A percentile compares a stretch with the other conserved stretches of the same genome.
Evolutionary conservation across 2,329 filamentous ascomycete species (phyloP).

Genomic region (Hypoxylon sp.): DNA sequence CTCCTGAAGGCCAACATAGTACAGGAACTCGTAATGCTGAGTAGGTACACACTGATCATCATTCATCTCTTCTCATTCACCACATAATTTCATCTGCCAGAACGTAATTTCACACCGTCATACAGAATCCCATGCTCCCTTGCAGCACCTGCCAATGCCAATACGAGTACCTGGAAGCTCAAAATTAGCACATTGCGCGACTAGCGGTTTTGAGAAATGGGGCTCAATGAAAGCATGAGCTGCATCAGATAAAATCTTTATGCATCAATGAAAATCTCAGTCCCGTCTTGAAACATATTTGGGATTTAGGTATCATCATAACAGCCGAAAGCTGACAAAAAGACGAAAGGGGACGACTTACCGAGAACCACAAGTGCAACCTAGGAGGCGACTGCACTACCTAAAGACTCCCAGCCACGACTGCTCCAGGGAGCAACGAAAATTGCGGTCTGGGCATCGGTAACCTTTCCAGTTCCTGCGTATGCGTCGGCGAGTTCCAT

Average conservation of each 20-base stretch:
- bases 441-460: conserved; percentile 81
- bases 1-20: background rate
- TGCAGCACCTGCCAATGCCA: background rate
- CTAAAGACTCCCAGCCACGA: conserved; percentile 73
- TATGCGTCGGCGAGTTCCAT: conserved; percentile 79
- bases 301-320: conserved; percentile 50
- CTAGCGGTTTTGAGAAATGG: background rate
- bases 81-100: background rate
- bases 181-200: conserved; percentile 6
- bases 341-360: conserved; percentile 29
- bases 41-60: conserved; percentile 2
- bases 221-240: background rate
- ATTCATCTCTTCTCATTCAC: conserved; percentile 20
- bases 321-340: conserved; percentile 30
- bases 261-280: conserved; percentile 52
- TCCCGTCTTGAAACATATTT: conserved; percentile 55
- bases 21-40: background rate
- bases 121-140: background rate
- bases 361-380: conserved; percentile 21
- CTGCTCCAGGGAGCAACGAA: conserved; percentile 84
- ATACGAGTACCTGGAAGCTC: conserved; percentile 16
- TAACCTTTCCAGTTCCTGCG: conserved; percentile 76
- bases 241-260: conserved; percentile 46
- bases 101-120: background rate
- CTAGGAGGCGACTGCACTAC: conserved; percentile 52